phyloP scores from a whole-genome alignment of 2,329 filamentous ascomycete species.

The Ophiobolus disseminans region DNA sequence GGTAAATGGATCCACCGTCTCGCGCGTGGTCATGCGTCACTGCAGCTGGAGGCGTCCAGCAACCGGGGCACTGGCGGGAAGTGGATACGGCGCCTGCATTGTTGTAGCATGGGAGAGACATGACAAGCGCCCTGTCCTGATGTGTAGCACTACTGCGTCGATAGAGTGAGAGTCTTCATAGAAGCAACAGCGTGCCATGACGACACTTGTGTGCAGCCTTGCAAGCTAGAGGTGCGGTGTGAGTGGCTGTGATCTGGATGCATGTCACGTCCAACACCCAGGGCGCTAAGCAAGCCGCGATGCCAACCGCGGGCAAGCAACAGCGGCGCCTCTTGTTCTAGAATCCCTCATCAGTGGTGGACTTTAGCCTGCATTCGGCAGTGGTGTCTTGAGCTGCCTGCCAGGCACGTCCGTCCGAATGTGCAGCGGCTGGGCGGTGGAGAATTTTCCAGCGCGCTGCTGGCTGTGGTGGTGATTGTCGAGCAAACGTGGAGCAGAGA shows the following conservation, averaged over 20 bases:
- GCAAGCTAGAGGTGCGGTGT: neutral
- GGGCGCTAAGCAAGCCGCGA: neutral
- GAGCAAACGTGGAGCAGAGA: neutral
- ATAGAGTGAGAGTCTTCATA: neutral
- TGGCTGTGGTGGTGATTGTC: neutral
- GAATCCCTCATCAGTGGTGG: constrained; percentile 21
- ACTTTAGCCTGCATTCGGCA: constrained; percentile 11
- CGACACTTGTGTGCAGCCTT: constrained; percentile 4
- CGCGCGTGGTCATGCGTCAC: too few species aligned
- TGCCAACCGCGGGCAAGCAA: constrained; percentile 4
- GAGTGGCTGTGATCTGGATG: neutral
- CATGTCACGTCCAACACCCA: neutral
- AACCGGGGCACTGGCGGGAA: constrained; percentile 1
- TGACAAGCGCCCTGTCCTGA: neutral
- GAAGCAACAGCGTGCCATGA: neutral
- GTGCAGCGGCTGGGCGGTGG: neutral
- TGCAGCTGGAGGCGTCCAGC: too few species aligned
- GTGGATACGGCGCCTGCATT: constrained; percentile 17
- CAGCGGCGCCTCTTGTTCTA: constrained; percentile 8
- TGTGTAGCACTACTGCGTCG: neutral
- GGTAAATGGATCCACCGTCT: too few species aligned
- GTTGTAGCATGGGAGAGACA: constrained; percentile 5
- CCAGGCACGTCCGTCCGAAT: neutral
- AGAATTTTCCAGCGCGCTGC: neutral
- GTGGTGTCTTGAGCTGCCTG: neutral